Conservation (phyloP, 306 rosid species). For the Bauhinia variegata region DNA sequence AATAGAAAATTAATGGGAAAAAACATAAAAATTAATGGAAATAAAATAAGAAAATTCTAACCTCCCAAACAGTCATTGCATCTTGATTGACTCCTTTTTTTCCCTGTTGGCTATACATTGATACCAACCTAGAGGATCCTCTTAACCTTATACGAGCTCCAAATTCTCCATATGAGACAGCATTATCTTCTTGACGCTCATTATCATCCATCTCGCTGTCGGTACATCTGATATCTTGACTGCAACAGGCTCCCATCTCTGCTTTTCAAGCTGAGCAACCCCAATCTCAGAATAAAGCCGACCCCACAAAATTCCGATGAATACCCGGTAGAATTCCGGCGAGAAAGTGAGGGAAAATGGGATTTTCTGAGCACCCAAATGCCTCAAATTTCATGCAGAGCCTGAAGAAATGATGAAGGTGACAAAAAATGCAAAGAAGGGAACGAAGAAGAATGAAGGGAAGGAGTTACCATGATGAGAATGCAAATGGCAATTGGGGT, state of each 20-base stretch:
- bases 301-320: constrained; percentile 39
- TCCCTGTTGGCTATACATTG: constrained; percentile 84
- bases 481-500: constrained; percentile 1
- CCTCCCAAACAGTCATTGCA: constrained; percentile 93
- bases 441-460: not conserved
- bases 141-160: constrained; percentile 54
- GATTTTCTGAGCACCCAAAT: not conserved
- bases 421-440: constrained; percentile 2
- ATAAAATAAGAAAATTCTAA: constrained; percentile 29
- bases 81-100: constrained; percentile 89
- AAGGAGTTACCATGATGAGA: constrained; percentile 30
- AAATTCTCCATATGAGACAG: constrained; percentile 31
- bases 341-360: constrained; percentile 17
- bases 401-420: constrained; percentile 5
- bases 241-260: constrained; percentile 73
- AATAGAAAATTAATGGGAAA: constrained; percentile 10
- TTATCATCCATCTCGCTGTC: constrained; percentile 43
- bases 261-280: not conserved
- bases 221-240: constrained; percentile 34
- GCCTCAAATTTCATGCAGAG: constrained; percentile 1
- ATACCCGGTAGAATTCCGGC: constrained; percentile 31
- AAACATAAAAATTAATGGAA: constrained; percentile 6
- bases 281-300: not conserved
- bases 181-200: constrained; percentile 37
- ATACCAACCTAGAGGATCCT: constrained; percentile 58